Conservation (phyloP, 805 yeast species). For the Isabelozyma gotoi region DNA sequence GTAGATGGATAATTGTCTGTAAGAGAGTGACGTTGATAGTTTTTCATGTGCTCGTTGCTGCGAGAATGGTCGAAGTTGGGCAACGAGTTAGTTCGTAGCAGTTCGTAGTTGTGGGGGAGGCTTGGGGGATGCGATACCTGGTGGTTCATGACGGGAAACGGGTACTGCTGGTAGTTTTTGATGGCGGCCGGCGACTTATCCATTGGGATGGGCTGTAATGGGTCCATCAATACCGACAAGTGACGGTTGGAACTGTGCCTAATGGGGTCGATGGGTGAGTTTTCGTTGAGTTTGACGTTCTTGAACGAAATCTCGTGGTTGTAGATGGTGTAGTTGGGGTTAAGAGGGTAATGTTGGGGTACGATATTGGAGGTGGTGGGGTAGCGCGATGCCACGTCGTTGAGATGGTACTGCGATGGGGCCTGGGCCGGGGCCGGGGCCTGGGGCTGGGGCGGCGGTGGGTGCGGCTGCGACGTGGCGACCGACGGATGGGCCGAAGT, state of each 20-base stretch:
- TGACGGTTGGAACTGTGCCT: slow-evolving; percentile 21
- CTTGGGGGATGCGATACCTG: background rate
- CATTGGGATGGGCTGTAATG: slow-evolving; percentile 29
- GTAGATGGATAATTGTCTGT: slow-evolving; percentile 4
- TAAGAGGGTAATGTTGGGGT: slow-evolving; percentile 36
- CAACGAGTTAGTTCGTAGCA: slow-evolving; percentile 18
- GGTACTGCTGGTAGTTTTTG: background rate
- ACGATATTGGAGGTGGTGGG: slow-evolving; percentile 21
- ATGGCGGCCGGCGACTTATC: slow-evolving; percentile 1
- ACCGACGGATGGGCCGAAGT: too few relatives aligned
- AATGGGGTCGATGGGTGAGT: background rate
- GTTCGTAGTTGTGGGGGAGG: background rate
- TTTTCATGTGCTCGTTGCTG: slow-evolving; percentile 1
- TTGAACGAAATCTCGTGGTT: slow-evolving; percentile 14
- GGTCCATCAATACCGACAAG: slow-evolving; percentile 40
- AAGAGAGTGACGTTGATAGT: slow-evolving; percentile 18
- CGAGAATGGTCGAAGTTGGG: slow-evolving; percentile 14
- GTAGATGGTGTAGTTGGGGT: slow-evolving; percentile 35
- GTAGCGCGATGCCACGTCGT: slow-evolving; percentile 32
- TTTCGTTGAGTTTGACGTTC: slow-evolving; percentile 6
- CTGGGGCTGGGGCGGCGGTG: background rate
- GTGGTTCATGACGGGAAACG: background rate
- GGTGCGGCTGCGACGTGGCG: too few relatives aligned
- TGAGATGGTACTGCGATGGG: slow-evolving; percentile 6
- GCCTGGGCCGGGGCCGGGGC: background rate